Conservation (phyloP, 176 grass and related monocot species). For the Pontederia crassipes region DNA sequence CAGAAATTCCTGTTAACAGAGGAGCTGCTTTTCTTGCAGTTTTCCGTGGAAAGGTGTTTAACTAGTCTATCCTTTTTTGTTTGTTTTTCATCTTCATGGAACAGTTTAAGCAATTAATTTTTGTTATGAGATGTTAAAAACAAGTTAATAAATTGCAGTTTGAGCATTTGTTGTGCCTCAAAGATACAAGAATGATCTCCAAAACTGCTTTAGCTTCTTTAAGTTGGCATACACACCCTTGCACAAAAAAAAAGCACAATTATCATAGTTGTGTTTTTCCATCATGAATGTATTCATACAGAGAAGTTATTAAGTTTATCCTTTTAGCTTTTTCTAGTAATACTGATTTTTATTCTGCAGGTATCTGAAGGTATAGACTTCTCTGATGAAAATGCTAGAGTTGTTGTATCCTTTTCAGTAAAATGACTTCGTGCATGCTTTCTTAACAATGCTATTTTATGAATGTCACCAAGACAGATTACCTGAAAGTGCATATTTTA, state of each 20-base stretch:
- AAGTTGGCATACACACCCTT: too few relatives aligned
- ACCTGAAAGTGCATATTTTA: too few relatives aligned
- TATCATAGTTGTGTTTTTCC: too few relatives aligned
- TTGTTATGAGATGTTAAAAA: not conserved
- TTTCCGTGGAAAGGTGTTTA: conserved; percentile 81
- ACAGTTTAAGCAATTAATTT: not conserved
- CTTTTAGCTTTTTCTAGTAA: not conserved
- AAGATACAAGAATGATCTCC: too few relatives aligned
- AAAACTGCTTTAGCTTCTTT: too few relatives aligned
- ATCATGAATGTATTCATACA: too few relatives aligned
- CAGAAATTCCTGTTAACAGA: conserved; percentile 34
- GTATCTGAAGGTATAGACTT: conserved; percentile 99
- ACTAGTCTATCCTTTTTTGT: conserved; percentile 1
- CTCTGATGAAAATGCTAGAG: conserved; percentile 89
- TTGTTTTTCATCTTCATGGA: not conserved
- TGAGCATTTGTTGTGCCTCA: too few relatives aligned
- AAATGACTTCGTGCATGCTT: not conserved
- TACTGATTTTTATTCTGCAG: conserved; percentile 28
- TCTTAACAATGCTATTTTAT: not conserved
- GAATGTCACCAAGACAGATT: not conserved
- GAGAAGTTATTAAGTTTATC: not conserved
- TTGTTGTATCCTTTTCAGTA: conserved; percentile 78
- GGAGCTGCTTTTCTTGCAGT: conserved; percentile 97
- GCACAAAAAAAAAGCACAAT: too few relatives aligned
- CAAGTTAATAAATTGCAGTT: too few relatives aligned